Conservation (phyloP, 345 rosid species). For the Eucalyptus tenuipes region DNA sequence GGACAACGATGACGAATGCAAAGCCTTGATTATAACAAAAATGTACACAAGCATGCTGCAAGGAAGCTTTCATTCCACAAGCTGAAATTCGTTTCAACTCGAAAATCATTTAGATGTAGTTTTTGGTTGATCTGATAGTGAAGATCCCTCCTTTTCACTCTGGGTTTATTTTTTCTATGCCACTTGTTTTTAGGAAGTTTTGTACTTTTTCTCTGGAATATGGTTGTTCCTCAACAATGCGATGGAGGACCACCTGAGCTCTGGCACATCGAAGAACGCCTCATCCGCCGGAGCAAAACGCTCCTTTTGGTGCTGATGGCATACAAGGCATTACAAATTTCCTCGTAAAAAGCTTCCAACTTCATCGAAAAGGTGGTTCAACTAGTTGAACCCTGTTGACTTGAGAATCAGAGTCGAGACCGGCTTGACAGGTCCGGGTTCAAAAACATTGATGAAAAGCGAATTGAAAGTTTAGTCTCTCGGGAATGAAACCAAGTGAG, state of each 20-base stretch:
- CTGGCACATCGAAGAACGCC: background rate
- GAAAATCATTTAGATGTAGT: background rate
- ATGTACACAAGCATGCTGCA: background rate
- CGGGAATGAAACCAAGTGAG: background rate
- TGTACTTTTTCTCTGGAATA: background rate
- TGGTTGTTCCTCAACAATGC: background rate
- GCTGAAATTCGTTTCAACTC: background rate
- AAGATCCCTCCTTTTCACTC: background rate
- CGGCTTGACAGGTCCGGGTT: background rate
- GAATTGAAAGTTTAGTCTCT: background rate
- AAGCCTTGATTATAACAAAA: background rate
- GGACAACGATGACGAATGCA: background rate
- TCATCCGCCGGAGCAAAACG: background rate
- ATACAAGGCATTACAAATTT: background rate
- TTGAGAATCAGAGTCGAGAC: background rate
- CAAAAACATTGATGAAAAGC: background rate
- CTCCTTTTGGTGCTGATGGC: background rate
- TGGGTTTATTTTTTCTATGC: background rate
- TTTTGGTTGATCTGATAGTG: background rate
- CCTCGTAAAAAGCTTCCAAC: background rate
- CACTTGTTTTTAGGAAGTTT: background rate
- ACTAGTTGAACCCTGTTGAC: background rate
- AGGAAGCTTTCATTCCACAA: background rate
- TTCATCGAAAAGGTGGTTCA: background rate
- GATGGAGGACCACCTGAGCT: background rate